Evolutionary conservation across 169 alveolate genomes (phyloP).

Genomic region (Cystoisospora suis): DNA sequence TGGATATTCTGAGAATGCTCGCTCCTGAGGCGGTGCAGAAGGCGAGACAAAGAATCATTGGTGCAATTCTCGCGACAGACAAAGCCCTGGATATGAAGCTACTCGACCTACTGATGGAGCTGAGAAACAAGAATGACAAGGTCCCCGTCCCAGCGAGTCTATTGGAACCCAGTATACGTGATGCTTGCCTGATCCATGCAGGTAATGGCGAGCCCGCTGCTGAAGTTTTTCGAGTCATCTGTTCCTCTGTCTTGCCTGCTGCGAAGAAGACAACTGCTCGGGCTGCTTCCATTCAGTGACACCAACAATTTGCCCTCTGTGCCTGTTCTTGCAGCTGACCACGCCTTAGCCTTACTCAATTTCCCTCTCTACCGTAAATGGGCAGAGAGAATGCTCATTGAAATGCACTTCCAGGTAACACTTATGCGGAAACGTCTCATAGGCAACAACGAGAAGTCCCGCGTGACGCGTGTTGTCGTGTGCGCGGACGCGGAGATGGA

Average conservation of each 20-base stretch:
- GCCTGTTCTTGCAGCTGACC: conserved; percentile 27
- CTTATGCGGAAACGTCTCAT: not conserved
- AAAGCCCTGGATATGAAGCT: not conserved
- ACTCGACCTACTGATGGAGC: not conserved
- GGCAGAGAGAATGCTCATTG: conserved; percentile 51
- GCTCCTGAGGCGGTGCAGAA: conserved; percentile 10
- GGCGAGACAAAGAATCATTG: conserved; percentile 27
- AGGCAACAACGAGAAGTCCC: not conserved
- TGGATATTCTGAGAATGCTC: not conserved
- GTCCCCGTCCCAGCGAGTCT: conserved; percentile 31
- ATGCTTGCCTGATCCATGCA: conserved; percentile 59
- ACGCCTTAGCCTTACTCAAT: conserved; percentile 45
- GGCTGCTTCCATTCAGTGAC: not conserved
- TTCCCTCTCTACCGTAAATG: conserved; percentile 55
- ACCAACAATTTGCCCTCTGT: not conserved
- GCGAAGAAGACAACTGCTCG: not conserved
- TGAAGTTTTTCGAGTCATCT: not conserved
- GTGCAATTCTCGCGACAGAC: conserved; percentile 41
- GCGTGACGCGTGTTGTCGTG: too few species aligned
- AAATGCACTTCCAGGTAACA: conserved; percentile 51
- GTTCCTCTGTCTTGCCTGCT: not conserved
- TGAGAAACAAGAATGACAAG: not conserved
- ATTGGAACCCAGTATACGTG: conserved; percentile 12
- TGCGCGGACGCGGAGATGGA: too few species aligned
- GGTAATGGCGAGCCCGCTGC: not conserved